A percentile compares a stretch with the other conserved stretches of the same genome.
Conservation (phyloP, 352 stramenopile species). For the Phytopythium aichiense region DNA sequence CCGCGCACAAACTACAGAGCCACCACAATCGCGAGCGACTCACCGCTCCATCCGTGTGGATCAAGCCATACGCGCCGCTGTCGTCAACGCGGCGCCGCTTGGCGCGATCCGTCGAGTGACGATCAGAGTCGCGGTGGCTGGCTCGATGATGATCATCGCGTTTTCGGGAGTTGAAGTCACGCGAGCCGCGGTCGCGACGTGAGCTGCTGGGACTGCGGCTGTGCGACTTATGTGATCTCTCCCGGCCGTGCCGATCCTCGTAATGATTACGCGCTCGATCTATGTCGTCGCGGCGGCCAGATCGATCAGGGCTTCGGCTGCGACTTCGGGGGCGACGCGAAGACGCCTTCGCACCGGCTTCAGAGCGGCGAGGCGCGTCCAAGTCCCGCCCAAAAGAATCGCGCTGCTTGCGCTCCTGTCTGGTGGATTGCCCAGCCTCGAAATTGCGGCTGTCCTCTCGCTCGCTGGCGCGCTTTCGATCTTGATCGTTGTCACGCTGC, state of each 20-base stretch:
- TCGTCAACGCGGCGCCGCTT: constrained; percentile 7
- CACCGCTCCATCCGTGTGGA: constrained; percentile 51
- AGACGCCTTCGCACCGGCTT: neutral
- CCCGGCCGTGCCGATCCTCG: neutral
- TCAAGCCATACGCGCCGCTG: constrained; percentile 60
- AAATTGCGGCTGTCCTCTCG: neutral
- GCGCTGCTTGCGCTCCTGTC: neutral
- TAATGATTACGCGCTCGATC: neutral
- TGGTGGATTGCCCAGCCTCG: neutral
- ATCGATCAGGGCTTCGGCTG: neutral
- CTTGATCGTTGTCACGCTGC: neutral
- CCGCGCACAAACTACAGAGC: neutral
- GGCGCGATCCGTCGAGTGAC: constrained; percentile 5
- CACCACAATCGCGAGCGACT: neutral
- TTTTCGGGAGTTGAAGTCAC: neutral
- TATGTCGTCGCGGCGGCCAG: neutral
- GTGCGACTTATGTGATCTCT: neutral
- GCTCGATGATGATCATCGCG: neutral
- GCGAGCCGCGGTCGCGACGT: neutral
- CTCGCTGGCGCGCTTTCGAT: too few species aligned
- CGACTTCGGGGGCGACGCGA: neutral
- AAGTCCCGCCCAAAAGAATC: constrained; percentile 1
- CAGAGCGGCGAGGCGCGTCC: neutral
- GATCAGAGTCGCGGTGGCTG: neutral
- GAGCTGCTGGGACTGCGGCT: constrained; percentile 8